phyloP scores from a whole-genome alignment of 2,329 filamentous ascomycete genomes.

The Ceratocystiopsis sp. region DNA sequence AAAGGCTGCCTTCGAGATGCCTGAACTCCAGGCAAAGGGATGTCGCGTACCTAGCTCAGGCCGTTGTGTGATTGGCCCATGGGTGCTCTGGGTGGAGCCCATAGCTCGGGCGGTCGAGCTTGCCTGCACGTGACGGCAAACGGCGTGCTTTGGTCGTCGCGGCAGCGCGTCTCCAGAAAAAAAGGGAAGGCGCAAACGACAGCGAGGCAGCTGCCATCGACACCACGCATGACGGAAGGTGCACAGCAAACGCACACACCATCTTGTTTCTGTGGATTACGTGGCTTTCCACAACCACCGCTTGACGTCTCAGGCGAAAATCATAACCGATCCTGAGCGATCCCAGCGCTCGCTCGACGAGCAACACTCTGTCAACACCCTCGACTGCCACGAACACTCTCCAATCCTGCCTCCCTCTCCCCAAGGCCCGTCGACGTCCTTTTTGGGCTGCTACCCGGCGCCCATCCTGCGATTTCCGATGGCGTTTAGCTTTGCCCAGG shows the following conservation, averaged over 20 bases:
- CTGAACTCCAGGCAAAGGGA: background rate
- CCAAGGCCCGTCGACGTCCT: conserved; percentile 1
- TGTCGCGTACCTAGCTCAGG: too few relatives aligned
- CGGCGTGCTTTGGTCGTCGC: conserved; percentile 1
- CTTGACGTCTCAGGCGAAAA: too few relatives aligned
- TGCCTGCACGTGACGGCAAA: conserved; percentile 1
- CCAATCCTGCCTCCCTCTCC: conserved; percentile 2
- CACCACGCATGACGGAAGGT: background rate
- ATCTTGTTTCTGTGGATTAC: too few relatives aligned
- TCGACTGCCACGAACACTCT: background rate
- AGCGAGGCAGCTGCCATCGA: background rate
- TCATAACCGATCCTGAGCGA: too few relatives aligned
- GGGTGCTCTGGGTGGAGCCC: too few relatives aligned
- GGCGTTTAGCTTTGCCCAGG: conserved; percentile 43
- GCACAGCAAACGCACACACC: too few relatives aligned
- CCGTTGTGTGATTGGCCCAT: background rate
- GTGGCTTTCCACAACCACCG: too few relatives aligned
- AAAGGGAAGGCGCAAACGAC: background rate
- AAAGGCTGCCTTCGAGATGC: conserved; percentile 26
- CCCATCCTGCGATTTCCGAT: conserved; percentile 20
- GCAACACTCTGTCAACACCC: too few relatives aligned
- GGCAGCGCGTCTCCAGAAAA: conserved; percentile 5
- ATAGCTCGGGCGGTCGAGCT: background rate
- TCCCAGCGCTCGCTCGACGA: background rate
- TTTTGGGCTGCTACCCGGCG: conserved; percentile 4